phyloP scores from a whole-genome alignment of 2,329 filamentous ascomycete genomes.

The Nannizziopsis arthrosporioides region DNA sequence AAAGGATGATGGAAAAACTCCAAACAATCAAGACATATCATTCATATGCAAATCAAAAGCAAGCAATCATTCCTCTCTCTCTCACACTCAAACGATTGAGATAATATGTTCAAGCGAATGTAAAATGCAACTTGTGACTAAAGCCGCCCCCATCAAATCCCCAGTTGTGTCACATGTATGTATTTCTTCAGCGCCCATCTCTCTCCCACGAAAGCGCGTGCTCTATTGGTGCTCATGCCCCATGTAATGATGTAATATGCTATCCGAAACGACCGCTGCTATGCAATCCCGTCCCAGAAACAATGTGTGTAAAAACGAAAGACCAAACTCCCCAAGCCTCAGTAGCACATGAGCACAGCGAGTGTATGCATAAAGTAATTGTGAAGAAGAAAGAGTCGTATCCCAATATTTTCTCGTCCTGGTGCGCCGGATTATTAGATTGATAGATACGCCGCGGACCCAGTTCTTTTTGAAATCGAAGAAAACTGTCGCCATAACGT shows the following conservation, averaged over 20 bases:
- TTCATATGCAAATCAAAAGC: too few relatives aligned
- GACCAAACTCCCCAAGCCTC: conserved; percentile 7
- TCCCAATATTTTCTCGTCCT: conserved; percentile 6
- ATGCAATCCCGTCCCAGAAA: conserved; percentile 6
- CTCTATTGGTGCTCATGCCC: conserved; percentile 10
- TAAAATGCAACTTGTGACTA: not conserved
- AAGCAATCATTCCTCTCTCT: too few relatives aligned
- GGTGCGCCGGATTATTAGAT: not conserved
- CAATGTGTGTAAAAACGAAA: too few relatives aligned
- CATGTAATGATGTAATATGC: not conserved
- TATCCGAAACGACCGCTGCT: conserved; percentile 10
- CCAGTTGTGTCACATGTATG: conserved; percentile 1
- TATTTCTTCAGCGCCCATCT: too few relatives aligned
- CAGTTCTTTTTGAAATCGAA: not conserved
- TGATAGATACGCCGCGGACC: conserved; percentile 3
- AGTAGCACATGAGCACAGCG: conserved; percentile 12
- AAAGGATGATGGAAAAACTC: too few relatives aligned
- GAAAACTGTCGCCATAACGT: not conserved
- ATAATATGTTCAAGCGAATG: conserved; percentile 7
- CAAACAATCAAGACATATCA: not conserved
- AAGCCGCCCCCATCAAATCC: not conserved
- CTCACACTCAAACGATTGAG: not conserved
- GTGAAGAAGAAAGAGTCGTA: conserved; percentile 17
- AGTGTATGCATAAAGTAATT: conserved; percentile 16
- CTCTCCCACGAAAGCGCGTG: too few relatives aligned